Evolutionary conservation across 768 basidiomycete species (phyloP).

Genomic region (Auricularia heimuer): DNA sequence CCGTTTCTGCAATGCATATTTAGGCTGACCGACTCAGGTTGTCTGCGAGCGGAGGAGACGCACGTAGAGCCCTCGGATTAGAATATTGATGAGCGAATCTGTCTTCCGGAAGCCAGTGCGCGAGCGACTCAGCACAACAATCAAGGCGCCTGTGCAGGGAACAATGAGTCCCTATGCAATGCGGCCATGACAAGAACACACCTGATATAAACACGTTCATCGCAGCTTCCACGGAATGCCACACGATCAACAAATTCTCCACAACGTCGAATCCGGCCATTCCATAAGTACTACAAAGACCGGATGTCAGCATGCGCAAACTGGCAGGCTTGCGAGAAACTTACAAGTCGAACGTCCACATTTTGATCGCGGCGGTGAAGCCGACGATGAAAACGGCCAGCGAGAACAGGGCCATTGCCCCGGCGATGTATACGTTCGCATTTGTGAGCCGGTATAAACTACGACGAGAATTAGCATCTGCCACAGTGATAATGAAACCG

Average conservation of each 20-base stretch:
- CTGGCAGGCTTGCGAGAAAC: too few species aligned
- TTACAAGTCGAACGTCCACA: background rate
- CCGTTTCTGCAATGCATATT: background rate
- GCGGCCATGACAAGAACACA: background rate
- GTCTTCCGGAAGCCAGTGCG: background rate
- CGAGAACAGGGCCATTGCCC: background rate
- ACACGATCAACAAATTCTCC: background rate
- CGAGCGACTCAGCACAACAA: background rate
- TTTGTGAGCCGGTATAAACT: background rate
- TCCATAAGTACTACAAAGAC: background rate
- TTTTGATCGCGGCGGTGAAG: background rate
- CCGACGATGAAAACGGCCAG: background rate
- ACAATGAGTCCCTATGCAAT: background rate
- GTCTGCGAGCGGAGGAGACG: background rate
- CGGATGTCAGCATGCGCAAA: too few species aligned
- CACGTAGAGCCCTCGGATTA: background rate
- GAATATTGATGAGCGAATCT: background rate
- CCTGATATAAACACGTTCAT: background rate
- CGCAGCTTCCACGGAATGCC: background rate
- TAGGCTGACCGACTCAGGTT: too few species aligned
- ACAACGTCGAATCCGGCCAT: background rate
- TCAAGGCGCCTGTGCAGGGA: background rate
- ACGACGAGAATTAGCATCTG: too few species aligned
- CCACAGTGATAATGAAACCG: too few species aligned
- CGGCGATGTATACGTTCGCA: background rate